phyloP scores from a whole-genome alignment of 208 protist genomes.

The Leishmania martiniquensis region DNA sequence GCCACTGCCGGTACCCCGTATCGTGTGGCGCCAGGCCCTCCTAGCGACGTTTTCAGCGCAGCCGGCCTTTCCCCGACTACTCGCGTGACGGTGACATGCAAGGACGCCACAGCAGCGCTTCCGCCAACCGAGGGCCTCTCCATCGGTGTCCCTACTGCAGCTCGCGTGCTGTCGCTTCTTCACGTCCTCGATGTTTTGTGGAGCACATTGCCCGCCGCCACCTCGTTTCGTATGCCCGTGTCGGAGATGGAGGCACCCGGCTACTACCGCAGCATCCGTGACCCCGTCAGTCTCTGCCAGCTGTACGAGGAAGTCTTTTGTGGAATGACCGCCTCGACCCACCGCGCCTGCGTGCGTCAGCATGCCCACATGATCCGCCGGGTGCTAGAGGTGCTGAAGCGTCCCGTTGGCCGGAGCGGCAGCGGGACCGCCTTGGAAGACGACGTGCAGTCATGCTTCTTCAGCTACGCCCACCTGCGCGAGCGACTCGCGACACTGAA shows the following conservation, averaged over 20 bases:
- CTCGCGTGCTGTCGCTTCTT: constrained; percentile 42
- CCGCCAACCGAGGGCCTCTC: neutral
- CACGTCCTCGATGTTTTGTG: constrained; percentile 60
- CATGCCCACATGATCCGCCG: neutral
- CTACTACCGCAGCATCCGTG: constrained; percentile 65
- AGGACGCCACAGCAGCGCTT: neutral
- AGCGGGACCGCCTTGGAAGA: neutral
- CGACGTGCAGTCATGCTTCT: constrained; percentile 14
- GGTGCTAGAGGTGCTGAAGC: neutral
- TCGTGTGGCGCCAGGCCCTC: neutral
- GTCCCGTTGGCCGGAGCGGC: neutral
- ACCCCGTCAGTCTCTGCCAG: constrained; percentile 51
- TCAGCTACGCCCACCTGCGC: constrained; percentile 48
- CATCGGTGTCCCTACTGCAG: constrained; percentile 25
- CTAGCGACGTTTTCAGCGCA: neutral
- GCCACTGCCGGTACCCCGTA: neutral
- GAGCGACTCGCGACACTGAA: constrained; percentile 52
- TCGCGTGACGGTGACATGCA: neutral
- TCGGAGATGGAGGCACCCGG: constrained; percentile 70
- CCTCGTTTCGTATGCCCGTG: constrained; percentile 69
- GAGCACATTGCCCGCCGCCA: constrained; percentile 21
- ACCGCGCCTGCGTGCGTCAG: constrained; percentile 3
- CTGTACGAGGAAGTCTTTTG: constrained; percentile 65
- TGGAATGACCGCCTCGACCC: constrained; percentile 21
- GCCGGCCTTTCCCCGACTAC: neutral